Evolutionary conservation across 1,284 basidiomycete genomes (phyloP).

Genomic region (Malassezia dermatis): DNA sequence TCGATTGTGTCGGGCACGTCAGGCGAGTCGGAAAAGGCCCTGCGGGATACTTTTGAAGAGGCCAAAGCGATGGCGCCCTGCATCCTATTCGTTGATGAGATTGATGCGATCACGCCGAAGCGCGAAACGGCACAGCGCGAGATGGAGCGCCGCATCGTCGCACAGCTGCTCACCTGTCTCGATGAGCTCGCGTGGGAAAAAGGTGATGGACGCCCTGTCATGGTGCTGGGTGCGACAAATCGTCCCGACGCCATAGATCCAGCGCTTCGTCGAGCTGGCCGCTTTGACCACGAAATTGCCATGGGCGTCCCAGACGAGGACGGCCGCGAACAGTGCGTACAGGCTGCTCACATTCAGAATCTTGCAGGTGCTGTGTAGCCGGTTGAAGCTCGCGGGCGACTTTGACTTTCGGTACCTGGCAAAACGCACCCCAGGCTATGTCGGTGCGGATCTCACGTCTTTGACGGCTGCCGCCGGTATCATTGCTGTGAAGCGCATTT

Average conservation of each 20-base stretch:
- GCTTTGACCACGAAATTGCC: slow-evolving; percentile 94
- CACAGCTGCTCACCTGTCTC: slow-evolving; percentile 93
- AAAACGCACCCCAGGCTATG: slow-evolving; percentile 89
- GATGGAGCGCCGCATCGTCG: slow-evolving; percentile 95
- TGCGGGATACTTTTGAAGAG: slow-evolving; percentile 82
- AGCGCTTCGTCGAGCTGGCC: slow-evolving; percentile 77
- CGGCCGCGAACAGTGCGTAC: slow-evolving; percentile 60
- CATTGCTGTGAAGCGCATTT: slow-evolving; percentile 90
- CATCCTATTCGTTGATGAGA: slow-evolving; percentile 61
- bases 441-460: slow-evolving; percentile 84
- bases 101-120: slow-evolving; percentile 95
- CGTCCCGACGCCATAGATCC: slow-evolving; percentile 87
- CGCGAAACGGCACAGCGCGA: slow-evolving; percentile 80
- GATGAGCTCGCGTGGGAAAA: slow-evolving; percentile 90
- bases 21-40: slow-evolving; percentile 89
- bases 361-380: slow-evolving; percentile 35
- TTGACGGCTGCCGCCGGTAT: slow-evolving; percentile 88
- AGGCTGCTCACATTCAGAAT: slow-evolving; percentile 18
- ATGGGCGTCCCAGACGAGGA: slow-evolving; percentile 90
- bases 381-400: slow-evolving; percentile 55
- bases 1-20: slow-evolving; percentile 94
- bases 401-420: slow-evolving; percentile 74
- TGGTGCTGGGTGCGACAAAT: slow-evolving; percentile 93
- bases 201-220: slow-evolving; percentile 56
- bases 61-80: slow-evolving; percentile 39